A percentile compares a stretch with the other conserved stretches of the same genome.
phyloP scores from a whole-genome alignment of 176 grass and related monocot genomes.

The Cocos nucifera region DNA sequence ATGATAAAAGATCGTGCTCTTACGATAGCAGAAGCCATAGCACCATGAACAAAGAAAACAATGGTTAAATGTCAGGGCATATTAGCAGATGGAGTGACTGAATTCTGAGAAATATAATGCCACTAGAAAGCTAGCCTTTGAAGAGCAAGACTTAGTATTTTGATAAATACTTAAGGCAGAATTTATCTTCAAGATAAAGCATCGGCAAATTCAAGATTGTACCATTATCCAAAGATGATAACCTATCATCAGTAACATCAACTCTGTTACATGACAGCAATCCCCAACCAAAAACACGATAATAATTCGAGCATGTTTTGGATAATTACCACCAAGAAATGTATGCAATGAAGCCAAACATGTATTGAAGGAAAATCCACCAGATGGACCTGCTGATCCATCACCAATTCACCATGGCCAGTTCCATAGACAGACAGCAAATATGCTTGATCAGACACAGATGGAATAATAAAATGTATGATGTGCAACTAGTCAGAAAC shows the following conservation, averaged over 20 bases:
- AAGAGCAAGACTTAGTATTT: not conserved
- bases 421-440: slow-evolving; percentile 11
- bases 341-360: slow-evolving; percentile 67
- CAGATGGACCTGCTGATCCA: slow-evolving; percentile 31
- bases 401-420: not conserved
- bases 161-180: not conserved
- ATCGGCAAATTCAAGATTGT: slow-evolving; percentile 58
- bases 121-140: too few relatives aligned
- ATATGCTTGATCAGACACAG: not conserved
- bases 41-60: too few relatives aligned
- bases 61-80: too few relatives aligned
- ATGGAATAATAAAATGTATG: not conserved
- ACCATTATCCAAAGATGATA: slow-evolving; percentile 56
- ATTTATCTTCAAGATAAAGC: slow-evolving; percentile 65
- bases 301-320: not conserved
- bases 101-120: too few relatives aligned
- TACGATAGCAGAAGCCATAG: too few relatives aligned
- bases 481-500: not conserved
- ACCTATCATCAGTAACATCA: slow-evolving; percentile 59
- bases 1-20: too few relatives aligned
- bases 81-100: too few relatives aligned
- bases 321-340: slow-evolving; percentile 64
- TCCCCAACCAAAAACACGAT: not conserved
- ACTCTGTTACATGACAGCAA: slow-evolving; percentile 46
- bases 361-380: slow-evolving; percentile 37